Conservation (phyloP, 140 eudicot species). For the Erigeron philadelphicus region DNA sequence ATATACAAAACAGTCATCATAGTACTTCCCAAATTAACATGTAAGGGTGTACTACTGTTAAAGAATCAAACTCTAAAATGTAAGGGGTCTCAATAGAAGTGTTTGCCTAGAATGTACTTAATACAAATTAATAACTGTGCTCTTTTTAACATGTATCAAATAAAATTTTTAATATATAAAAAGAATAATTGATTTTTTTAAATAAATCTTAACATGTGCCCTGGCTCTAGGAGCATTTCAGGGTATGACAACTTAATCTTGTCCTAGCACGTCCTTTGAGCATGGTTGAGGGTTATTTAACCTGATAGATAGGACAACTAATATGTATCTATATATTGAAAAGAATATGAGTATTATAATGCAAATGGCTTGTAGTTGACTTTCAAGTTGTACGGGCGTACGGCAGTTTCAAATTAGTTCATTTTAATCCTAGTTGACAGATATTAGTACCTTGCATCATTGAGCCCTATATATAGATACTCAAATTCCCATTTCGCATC, state of each 20-base stretch:
- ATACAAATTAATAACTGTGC: too few relatives aligned
- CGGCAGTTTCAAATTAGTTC: background rate
- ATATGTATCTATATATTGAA: background rate
- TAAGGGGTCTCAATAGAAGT: too few relatives aligned
- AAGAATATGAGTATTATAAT: background rate
- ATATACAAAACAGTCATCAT: too few relatives aligned
- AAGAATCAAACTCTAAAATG: too few relatives aligned
- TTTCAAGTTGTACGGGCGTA: constrained; percentile 1
- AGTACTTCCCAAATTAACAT: too few relatives aligned
- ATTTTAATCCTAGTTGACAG: constrained; percentile 16
- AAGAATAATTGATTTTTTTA: too few relatives aligned
- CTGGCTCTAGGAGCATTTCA: background rate
- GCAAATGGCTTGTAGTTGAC: constrained; percentile 19
- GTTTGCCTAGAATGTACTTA: too few relatives aligned
- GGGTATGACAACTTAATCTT: constrained; percentile 23
- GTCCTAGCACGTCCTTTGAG: constrained; percentile 15
- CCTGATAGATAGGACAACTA: constrained; percentile 16
- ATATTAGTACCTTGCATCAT: constrained; percentile 24
- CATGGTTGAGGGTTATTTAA: constrained; percentile 24
- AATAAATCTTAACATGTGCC: constrained; percentile 3
- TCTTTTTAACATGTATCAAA: too few relatives aligned
- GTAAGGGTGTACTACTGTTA: too few relatives aligned
- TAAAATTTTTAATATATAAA: too few relatives aligned
- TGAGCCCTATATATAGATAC: constrained; percentile 27
- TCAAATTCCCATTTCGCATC: constrained; percentile 5